phyloP scores from a whole-genome alignment of 169 alveolate genomes.

The Cryptosporidium xiaoi region DNA sequence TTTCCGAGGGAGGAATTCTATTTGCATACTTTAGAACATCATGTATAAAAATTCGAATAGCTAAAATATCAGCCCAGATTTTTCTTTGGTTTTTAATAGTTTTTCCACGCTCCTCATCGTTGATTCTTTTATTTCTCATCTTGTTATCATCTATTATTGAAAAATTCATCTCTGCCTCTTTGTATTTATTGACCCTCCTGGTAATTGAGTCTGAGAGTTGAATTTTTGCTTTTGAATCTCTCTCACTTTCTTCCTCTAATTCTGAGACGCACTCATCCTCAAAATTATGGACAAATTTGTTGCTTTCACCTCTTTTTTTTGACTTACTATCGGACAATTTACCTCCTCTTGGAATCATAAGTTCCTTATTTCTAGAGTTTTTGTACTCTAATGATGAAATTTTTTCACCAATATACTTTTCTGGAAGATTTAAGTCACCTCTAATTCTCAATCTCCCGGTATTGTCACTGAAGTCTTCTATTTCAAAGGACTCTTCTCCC shows the following conservation, averaged over 20 bases:
- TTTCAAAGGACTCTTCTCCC: constrained; percentile 10
- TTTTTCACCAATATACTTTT: constrained; percentile 40
- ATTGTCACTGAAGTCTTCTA: background rate
- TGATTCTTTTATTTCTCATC: constrained; percentile 3
- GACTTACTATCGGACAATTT: background rate
- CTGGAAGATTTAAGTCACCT: constrained; percentile 25
- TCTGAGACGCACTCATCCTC: too few relatives aligned
- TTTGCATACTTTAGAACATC: constrained; percentile 15
- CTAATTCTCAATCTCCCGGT: constrained; percentile 47
- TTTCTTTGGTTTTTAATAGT: constrained; percentile 41
- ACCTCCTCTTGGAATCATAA: background rate
- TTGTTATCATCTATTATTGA: constrained; percentile 29
- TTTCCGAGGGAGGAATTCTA: constrained; percentile 39
- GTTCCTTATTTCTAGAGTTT: background rate
- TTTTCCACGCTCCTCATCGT: constrained; percentile 22
- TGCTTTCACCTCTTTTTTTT: background rate
- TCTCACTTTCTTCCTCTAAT: too few relatives aligned
- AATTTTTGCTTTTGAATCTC: background rate
- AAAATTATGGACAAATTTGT: background rate
- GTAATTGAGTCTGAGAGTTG: constrained; percentile 30
- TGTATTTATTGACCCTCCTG: constrained; percentile 13
- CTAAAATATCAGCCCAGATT: constrained; percentile 53
- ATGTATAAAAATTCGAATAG: constrained; percentile 47
- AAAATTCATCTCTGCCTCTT: constrained; percentile 18
- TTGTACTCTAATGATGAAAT: constrained; percentile 17